Conservation (phyloP, 305 asterid species). For the Fraxinus angustifolia region DNA sequence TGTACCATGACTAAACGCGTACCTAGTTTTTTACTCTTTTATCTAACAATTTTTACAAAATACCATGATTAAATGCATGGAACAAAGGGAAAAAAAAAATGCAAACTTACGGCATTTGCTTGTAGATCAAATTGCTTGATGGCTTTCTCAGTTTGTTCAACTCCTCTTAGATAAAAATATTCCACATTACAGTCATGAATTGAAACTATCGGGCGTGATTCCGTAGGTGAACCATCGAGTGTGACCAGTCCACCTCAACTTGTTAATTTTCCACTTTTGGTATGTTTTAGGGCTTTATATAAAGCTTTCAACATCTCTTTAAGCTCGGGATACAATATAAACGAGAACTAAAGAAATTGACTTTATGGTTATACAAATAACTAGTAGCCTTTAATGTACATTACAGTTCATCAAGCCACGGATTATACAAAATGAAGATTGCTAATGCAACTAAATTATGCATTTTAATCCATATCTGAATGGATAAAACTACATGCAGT, state of each 20-base stretch:
- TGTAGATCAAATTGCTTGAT: neutral
- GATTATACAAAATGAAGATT: conserved; percentile 11
- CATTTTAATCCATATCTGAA: conserved; percentile 2
- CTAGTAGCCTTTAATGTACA: neutral
- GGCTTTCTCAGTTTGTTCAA: neutral
- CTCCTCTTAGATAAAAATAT: neutral
- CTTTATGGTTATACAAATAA: neutral
- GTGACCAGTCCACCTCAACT: neutral
- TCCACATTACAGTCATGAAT: neutral
- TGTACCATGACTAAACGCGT: neutral
- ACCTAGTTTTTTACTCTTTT: neutral
- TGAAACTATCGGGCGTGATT: neutral
- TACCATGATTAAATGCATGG: neutral
- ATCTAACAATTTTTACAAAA: neutral
- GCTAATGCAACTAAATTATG: neutral
- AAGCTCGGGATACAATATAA: neutral
- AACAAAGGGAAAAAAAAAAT: neutral
- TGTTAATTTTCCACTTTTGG: neutral
- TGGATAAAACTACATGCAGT: neutral
- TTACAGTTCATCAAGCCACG: neutral
- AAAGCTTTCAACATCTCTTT: neutral
- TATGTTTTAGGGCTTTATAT: neutral
- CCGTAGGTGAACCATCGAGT: neutral
- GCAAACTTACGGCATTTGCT: neutral
- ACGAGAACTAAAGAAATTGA: neutral